These are phyloP conservation scores for Heimioporus retisporus DNA, from an alignment of 1,284 basidiomycete genomes.

Conservation along the genomic window DNA sequence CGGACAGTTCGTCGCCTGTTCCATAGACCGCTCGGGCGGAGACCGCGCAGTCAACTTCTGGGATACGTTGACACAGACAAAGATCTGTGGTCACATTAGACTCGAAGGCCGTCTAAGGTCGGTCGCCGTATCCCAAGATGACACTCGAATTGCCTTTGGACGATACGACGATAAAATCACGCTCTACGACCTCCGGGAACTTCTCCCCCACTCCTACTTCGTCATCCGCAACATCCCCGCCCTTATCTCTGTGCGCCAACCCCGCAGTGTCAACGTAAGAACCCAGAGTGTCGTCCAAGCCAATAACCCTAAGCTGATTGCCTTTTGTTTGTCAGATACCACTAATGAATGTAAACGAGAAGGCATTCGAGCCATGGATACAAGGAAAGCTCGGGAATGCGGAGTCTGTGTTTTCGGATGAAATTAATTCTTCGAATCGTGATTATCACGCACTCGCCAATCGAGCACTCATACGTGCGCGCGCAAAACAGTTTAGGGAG, in stretches of 20 bases:
- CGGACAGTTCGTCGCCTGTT: constrained; percentile 13
- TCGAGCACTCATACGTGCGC: constrained; percentile 11
- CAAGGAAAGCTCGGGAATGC: constrained; percentile 13
- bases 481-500: constrained; percentile 8
- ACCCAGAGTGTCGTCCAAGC: not conserved
- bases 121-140: constrained; percentile 7
- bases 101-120: constrained; percentile 11
- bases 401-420: constrained; percentile 13
- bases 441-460: constrained; percentile 9
- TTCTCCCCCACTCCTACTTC: constrained; percentile 17
- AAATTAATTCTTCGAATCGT: constrained; percentile 2
- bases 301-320: not conserved
- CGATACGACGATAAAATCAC: constrained; percentile 13
- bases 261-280: constrained; percentile 1
- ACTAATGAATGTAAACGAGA: constrained; percentile 3
- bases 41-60: constrained; percentile 1
- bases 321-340: constrained; percentile 5
- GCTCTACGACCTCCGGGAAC: constrained; percentile 2
- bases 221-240: not conserved
- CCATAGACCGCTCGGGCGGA: constrained; percentile 3
- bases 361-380: constrained; percentile 10
- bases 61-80: constrained; percentile 11
- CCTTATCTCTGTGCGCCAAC: not conserved
- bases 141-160: constrained; percentile 10
- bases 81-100: not conserved